These are phyloP conservation scores for Penicillium desertorum DNA, from an alignment of 495 filamentous ascomycete species.

Conservation along the genomic window DNA sequence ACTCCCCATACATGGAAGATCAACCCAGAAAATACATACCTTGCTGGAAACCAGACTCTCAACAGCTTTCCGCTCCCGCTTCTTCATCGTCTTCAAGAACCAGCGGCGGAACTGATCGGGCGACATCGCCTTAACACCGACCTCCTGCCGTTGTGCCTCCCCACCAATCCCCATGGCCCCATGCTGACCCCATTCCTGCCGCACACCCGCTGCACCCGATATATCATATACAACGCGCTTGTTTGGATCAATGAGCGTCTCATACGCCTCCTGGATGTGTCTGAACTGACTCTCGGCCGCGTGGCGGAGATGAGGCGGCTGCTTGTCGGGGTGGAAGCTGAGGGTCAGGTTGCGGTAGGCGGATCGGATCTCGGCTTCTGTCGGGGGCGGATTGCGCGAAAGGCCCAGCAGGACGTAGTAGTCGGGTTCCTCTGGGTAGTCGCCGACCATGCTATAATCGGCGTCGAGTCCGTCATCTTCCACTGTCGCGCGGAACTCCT, in stretches of 20 bases:
- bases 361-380: constrained; percentile 50
- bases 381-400: constrained; percentile 43
- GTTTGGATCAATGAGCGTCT: constrained; percentile 54
- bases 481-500: constrained; percentile 20
- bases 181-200: constrained; percentile 39
- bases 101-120: constrained; percentile 51
- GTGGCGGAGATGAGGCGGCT: constrained; percentile 48
- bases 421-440: constrained; percentile 40
- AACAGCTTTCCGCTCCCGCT: constrained; percentile 41
- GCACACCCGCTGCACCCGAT: constrained; percentile 46
- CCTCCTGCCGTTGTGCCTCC: constrained; percentile 30
- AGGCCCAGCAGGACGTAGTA: constrained; percentile 56
- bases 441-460: constrained; percentile 22
- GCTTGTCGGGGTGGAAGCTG: constrained; percentile 60
- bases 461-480: constrained; percentile 29
- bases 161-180: constrained; percentile 39
- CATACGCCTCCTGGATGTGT: constrained; percentile 52
- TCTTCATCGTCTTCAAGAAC: constrained; percentile 50
- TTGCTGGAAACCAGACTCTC: constrained; percentile 44
- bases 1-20: constrained; percentile 1
- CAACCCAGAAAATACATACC: constrained; percentile 33
- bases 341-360: constrained; percentile 54
- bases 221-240: constrained; percentile 57
- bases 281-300: constrained; percentile 51
- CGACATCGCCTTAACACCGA: constrained; percentile 47